Conservation (phyloP, 2,329 filamentous ascomycete species). For the Zymoseptoria crescenta region DNA sequence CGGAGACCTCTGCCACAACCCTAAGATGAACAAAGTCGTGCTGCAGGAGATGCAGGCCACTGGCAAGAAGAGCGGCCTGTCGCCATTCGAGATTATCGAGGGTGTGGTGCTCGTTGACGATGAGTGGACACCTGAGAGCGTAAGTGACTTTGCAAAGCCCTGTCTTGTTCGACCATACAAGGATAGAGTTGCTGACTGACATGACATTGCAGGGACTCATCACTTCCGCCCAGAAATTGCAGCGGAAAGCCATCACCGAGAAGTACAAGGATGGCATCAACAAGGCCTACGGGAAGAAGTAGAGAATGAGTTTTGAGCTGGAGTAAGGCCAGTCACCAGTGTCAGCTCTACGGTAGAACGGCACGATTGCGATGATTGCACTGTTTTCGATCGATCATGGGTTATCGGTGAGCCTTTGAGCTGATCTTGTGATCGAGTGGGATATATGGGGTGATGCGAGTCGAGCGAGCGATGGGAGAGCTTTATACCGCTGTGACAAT, state of each 20-base stretch:
- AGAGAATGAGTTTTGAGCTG: background rate
- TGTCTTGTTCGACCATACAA: background rate
- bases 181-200: slow-evolving; percentile 14
- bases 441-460: background rate
- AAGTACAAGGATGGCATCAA: slow-evolving; percentile 47
- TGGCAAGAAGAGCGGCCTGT: slow-evolving; percentile 59
- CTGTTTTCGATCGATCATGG: background rate
- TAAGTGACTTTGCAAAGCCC: slow-evolving; percentile 41
- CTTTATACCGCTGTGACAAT: background rate
- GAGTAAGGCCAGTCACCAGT: background rate
- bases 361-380: background rate
- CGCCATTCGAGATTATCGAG: slow-evolving; percentile 64
- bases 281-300: slow-evolving; percentile 34
- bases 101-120: slow-evolving; percentile 74
- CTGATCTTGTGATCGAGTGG: background rate
- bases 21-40: slow-evolving; percentile 56
- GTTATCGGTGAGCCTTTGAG: background rate
- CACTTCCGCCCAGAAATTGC: slow-evolving; percentile 47
- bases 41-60: slow-evolving; percentile 61
- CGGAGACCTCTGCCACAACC: slow-evolving; percentile 60
- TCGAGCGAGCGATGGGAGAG: background rate
- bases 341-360: background rate
- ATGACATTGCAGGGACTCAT: slow-evolving; percentile 35
- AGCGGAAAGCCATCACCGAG: slow-evolving; percentile 43
- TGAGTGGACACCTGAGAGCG: slow-evolving; percentile 79